phyloP scores from a whole-genome alignment of 441 rosid species.

The Pelargonium fulgidum region DNA sequence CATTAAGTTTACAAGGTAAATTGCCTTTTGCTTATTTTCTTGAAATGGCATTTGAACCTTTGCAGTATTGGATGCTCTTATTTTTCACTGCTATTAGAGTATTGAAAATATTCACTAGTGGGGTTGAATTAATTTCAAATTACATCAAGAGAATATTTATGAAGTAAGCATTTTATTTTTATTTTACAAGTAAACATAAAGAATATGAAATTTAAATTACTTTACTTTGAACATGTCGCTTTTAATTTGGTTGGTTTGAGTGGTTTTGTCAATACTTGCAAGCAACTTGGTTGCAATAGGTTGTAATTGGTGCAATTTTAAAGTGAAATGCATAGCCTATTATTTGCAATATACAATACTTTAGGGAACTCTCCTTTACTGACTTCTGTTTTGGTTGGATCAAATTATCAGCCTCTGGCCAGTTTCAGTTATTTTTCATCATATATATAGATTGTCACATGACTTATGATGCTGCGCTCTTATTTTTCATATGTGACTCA shows the following conservation, averaged over 20 bases:
- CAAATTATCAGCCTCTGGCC: neutral
- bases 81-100: neutral
- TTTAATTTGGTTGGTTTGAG: neutral
- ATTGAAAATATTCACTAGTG: neutral
- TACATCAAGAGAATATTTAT: neutral
- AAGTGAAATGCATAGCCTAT: neutral
- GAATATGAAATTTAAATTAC: neutral
- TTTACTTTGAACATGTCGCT: neutral
- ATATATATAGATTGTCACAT: neutral
- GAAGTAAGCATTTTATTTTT: neutral
- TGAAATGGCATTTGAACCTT: neutral
- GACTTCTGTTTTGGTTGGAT: neutral
- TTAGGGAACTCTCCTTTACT: neutral
- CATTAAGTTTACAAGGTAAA: constrained; percentile 84
- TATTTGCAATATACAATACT: neutral
- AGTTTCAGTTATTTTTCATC: neutral
- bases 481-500: neutral
- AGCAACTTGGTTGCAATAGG: neutral
- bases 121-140: neutral
- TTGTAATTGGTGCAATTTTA: neutral
- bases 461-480: neutral
- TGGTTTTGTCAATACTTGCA: neutral
- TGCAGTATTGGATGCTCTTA: neutral
- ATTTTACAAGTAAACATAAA: neutral
- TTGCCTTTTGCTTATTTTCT: constrained; percentile 9